Percentiles rank a stretch among this genome's conserved stretches.
Evolutionary conservation across 495 filamentous ascomycete species (phyloP).

Genomic region (Daldinia vernicosa): DNA sequence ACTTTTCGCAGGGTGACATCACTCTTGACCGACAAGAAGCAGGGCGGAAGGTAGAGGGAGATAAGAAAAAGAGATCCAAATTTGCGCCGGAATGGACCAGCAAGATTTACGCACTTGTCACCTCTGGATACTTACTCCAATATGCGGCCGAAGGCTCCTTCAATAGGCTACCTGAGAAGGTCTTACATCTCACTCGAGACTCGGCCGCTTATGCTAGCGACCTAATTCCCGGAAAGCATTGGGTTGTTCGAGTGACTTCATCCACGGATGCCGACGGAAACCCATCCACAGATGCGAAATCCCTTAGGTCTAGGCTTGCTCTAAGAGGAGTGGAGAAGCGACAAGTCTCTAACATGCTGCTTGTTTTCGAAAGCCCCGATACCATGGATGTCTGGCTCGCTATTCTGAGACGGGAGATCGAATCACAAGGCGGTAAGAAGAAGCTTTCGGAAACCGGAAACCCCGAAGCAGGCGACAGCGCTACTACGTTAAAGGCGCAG

Average conservation of each 20-base stretch:
- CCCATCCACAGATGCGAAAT: conserved; percentile 62
- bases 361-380: conserved; percentile 82
- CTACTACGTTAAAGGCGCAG: conserved; percentile 54
- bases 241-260: conserved; percentile 91
- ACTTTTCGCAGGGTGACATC: conserved; percentile 47
- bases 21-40: conserved; percentile 41
- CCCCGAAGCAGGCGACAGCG: conserved; percentile 49
- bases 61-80: conserved; percentile 61
- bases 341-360: conserved; percentile 72
- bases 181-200: conserved; percentile 80
- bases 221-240: conserved; percentile 89
- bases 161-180: conserved; percentile 86
- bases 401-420: conserved; percentile 71
- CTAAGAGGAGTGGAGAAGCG: conserved; percentile 70
- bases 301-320: conserved; percentile 75
- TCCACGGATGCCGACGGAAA: conserved; percentile 69
- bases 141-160: conserved; percentile 83
- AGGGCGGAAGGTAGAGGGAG: conserved; percentile 49
- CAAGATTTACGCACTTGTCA: conserved; percentile 84
- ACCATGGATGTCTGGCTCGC: conserved; percentile 88
- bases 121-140: conserved; percentile 85
- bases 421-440: conserved; percentile 73
- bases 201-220: conserved; percentile 96
- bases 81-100: conserved; percentile 72
- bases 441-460: conserved; percentile 66